Evolutionary conservation across 305 asterid genomes (phyloP).

Genomic region (Fraxinus sp.): DNA sequence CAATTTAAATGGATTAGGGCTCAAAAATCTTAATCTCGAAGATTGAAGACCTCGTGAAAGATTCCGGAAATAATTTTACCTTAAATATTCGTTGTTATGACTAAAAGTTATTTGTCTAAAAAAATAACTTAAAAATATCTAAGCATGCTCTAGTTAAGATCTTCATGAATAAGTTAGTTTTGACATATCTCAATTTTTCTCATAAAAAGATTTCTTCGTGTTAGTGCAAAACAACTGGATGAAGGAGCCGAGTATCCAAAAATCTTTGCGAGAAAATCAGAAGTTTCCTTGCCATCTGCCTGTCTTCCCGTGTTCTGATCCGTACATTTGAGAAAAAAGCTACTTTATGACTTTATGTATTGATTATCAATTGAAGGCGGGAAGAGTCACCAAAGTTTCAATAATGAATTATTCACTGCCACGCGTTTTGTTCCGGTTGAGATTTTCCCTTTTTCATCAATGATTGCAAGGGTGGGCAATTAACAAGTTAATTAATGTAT

Average conservation of each 20-base stretch:
- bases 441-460: conserved; percentile 8
- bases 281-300: not conserved
- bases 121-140: not conserved
- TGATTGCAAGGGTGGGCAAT: not conserved
- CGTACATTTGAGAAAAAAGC: conserved; percentile 23
- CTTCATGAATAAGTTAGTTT: not conserved
- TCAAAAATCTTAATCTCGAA: not conserved
- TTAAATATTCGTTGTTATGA: not conserved
- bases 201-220: not conserved
- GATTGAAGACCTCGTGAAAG: not conserved
- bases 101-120: not conserved
- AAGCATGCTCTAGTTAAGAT: not conserved
- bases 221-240: not conserved
- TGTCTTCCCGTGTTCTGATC: not conserved
- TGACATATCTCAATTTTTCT: not conserved
- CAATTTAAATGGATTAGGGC: not conserved
- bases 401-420: conserved; percentile 25
- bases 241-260: not conserved
- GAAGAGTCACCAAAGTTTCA: too few relatives aligned
- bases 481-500: not conserved
- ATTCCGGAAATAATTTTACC: too few relatives aligned
- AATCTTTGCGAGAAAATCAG: not conserved
- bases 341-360: conserved; percentile 46
- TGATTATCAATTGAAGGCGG: conserved; percentile 24
- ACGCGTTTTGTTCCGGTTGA: conserved; percentile 31